These are phyloP conservation scores for Candida mesenterica DNA, from an alignment of 1,139 yeast species.

Conservation along the genomic window DNA sequence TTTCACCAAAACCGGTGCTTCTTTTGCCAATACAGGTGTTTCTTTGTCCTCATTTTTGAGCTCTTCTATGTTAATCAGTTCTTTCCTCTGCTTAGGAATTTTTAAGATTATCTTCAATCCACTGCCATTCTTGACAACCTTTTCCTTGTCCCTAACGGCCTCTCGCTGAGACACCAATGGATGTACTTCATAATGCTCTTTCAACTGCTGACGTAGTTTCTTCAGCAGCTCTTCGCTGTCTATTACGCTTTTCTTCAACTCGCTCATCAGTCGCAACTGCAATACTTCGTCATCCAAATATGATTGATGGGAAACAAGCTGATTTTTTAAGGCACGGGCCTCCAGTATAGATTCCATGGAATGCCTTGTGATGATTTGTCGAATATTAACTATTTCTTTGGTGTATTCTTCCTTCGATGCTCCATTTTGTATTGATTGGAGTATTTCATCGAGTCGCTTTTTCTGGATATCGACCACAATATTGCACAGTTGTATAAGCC, in stretches of 20 bases:
- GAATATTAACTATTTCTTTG: conserved; percentile 13
- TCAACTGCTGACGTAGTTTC: conserved; percentile 29
- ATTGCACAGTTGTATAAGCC: conserved; percentile 46
- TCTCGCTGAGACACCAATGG: conserved; percentile 43
- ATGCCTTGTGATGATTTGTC: conserved; percentile 15
- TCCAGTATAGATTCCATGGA: conserved; percentile 35
- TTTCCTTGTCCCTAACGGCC: conserved; percentile 34
- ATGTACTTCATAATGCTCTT: conserved; percentile 32
- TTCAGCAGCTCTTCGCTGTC: conserved; percentile 15
- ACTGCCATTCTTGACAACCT: conserved; percentile 14
- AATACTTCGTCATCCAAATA: conserved; percentile 30
- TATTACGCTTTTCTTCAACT: conserved; percentile 11
- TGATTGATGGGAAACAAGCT: conserved; percentile 31
- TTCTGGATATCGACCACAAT: conserved; percentile 24
- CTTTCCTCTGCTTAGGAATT: conserved; percentile 16
- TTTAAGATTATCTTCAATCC: conserved; percentile 32
- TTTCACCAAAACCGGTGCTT: no score
- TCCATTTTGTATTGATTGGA: conserved; percentile 7
- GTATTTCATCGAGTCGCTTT: conserved; percentile 10
- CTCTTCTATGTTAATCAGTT: not conserved
- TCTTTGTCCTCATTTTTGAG: not conserved
- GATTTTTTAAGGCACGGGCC: conserved; percentile 33
- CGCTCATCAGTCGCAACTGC: conserved; percentile 21
- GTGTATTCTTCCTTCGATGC: conserved; percentile 8
- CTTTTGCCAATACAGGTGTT: not conserved